A percentile compares a stretch with the other conserved stretches of the same genome.
Evolutionary conservation across 2,329 filamentous ascomycete genomes (phyloP).

Genomic region (Fusarium phyllophilum): DNA sequence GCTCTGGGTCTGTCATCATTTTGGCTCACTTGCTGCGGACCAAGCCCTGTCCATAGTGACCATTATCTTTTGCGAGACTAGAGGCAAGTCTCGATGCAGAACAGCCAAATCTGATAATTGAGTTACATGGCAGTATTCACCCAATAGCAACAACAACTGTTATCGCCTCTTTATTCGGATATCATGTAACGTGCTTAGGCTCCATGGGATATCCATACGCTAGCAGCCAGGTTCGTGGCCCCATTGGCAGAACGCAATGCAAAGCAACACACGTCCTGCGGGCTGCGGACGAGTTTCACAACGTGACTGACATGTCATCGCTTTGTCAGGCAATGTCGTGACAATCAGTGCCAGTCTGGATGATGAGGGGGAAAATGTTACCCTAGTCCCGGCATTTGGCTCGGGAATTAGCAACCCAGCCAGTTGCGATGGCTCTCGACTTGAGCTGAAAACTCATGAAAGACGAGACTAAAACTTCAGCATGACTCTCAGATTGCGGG

Average conservation of each 20-base stretch:
- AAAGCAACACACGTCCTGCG: neutral
- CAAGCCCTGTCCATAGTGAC: neutral
- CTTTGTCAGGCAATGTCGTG: neutral
- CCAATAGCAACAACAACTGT: neutral
- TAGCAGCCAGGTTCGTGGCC: neutral
- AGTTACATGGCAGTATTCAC: no score
- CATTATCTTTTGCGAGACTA: neutral
- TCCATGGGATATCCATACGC: neutral
- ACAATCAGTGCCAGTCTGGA: neutral
- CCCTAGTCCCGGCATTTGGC: neutral
- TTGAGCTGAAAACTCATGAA: neutral
- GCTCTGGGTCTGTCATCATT: neutral
- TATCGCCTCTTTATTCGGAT: neutral
- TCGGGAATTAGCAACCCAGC: slow-evolving; percentile 1
- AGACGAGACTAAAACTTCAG: neutral
- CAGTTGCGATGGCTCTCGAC: neutral
- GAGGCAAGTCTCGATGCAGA: neutral
- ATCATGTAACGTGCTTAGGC: neutral
- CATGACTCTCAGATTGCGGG: neutral
- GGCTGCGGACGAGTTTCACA: no score
- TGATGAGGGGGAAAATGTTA: neutral
- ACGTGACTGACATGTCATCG: neutral
- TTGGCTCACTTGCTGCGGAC: neutral
- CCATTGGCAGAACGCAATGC: neutral
- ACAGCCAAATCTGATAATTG: neutral